Conservation (phyloP, 2,329 filamentous ascomycete genomes). For the Chaetothyriales sp. region DNA sequence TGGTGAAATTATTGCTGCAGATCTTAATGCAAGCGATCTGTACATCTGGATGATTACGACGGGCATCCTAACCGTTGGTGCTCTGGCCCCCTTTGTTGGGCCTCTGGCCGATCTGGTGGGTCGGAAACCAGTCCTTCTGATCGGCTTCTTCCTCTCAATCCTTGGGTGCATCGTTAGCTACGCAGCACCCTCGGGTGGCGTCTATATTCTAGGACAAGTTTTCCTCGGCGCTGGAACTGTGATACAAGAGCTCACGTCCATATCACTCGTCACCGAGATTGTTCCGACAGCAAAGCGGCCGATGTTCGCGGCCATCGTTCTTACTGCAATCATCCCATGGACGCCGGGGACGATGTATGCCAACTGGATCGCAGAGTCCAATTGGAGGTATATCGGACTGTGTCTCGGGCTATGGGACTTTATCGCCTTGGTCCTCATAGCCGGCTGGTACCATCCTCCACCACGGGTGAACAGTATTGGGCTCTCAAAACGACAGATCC, state of each 20-base stretch:
- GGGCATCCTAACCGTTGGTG: not conserved
- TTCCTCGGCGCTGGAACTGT: constrained; percentile 1
- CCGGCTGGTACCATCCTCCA: constrained; percentile 41
- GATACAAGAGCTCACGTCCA: constrained; percentile 3
- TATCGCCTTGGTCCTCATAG: constrained; percentile 37
- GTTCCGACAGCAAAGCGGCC: constrained; percentile 3
- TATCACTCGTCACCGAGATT: constrained; percentile 3
- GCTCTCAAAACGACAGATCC: constrained; percentile 20
- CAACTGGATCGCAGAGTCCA: constrained; percentile 17
- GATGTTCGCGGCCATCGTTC: not conserved
- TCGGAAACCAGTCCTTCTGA: constrained; percentile 1
- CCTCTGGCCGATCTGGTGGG: constrained; percentile 4
- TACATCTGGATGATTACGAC: constrained; percentile 2
- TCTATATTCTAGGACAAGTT: not conserved
- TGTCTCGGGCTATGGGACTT: constrained; percentile 40
- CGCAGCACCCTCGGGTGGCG: not conserved
- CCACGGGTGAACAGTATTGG: constrained; percentile 28
- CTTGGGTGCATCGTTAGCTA: not conserved
- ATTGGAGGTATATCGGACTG: constrained; percentile 43
- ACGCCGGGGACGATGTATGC: constrained; percentile 5
- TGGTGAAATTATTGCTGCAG: constrained; percentile 1
- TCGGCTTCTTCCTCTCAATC: constrained; percentile 2
- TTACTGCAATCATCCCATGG: constrained; percentile 2
- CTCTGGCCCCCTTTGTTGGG: constrained; percentile 2
- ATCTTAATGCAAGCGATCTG: not conserved